Base-by-base conservation (phyloP, 495 filamentous ascomycete species). In the Aspergillus leporis region DNA sequence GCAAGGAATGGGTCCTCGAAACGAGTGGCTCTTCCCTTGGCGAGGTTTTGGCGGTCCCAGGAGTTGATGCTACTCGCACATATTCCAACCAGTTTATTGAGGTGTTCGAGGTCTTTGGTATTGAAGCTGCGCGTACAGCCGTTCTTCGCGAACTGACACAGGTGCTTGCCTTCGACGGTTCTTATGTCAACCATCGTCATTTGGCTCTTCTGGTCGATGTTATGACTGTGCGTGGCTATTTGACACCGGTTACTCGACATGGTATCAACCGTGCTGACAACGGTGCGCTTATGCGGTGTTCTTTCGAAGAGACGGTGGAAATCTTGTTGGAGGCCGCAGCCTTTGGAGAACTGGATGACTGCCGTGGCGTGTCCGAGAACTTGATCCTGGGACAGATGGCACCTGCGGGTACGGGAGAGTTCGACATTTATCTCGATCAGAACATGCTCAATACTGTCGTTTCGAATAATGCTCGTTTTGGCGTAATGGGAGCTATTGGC, bases 231-330 rank as follows among this genome's bases (percentile, higher is more conserved):
- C 86, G 94, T 47, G 94, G 94, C 48, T 87, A 89, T 63, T 81
- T 99, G 63, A 96, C 96, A 71, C 93, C 94, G 6, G 92, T 98
- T 54, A 98, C 94, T 56, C 91, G 94, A 72, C 95, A 98, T 61
- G 94, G 94, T 78, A 99, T 99, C 74, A 99, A 99, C 75, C 86
- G 95, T 63, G 89, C 92, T 13, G 95, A 99, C 66, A 99, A 95
- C 49, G 94, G 94, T 79, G 94, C 94, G 2, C 80, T 99, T 66
- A 99, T 99, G 94, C 87, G 94, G 69, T 99, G 94, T 80, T 99
- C 94, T 9, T 99, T 99, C 75, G 94, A 99, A 77, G 95, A 99
- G 67, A 99, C 94, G 0, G 94, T 99, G 32, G 94, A 99, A 70
- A 99, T 99, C 76, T 79, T 99, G 25, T 82, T 97, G 30, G 94